A percentile compares a stretch with the other conserved stretches of the same genome.
phyloP scores from a whole-genome alignment of 148 eudicot genomes.

The Heliosperma pusillum region DNA sequence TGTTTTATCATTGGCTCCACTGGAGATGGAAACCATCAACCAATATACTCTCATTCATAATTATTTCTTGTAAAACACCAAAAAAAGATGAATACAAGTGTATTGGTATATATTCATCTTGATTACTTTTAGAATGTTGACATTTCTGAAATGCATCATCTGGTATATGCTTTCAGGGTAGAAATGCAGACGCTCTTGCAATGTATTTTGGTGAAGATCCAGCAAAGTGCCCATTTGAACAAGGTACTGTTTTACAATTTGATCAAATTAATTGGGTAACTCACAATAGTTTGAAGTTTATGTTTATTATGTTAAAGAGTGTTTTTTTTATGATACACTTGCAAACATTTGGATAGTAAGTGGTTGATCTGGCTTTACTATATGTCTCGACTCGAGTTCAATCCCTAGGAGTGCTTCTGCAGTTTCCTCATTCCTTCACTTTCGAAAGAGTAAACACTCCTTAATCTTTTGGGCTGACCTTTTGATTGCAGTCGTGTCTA shows the following conservation, averaged over 20 bases:
- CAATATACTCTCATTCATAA: background rate
- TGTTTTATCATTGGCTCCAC: no score
- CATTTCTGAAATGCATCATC: background rate
- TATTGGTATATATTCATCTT: background rate
- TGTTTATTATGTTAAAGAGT: background rate
- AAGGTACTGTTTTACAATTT: slow-evolving; percentile 50
- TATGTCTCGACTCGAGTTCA: background rate
- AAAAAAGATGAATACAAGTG: background rate
- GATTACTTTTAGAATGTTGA: background rate
- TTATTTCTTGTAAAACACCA: background rate
- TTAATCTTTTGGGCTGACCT: no score
- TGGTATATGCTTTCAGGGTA: slow-evolving; percentile 51
- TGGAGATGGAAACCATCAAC: background rate
- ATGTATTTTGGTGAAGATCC: slow-evolving; percentile 98
- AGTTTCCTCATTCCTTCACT: background rate
- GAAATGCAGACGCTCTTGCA: slow-evolving; percentile 80
- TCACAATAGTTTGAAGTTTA: background rate
- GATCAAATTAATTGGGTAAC: background rate
- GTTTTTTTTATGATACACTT: no score
- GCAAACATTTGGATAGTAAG: no score
- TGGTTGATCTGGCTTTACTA: no score
- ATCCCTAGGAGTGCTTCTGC: background rate
- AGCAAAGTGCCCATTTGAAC: slow-evolving; percentile 81
- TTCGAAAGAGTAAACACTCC: background rate
- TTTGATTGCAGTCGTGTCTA: slow-evolving; percentile 62